Percentiles rank a stretch among this genome's conserved stretches.
Conservation (phyloP, 2,329 filamentous ascomycete genomes). For the Pestalotiopsis sp. region DNA sequence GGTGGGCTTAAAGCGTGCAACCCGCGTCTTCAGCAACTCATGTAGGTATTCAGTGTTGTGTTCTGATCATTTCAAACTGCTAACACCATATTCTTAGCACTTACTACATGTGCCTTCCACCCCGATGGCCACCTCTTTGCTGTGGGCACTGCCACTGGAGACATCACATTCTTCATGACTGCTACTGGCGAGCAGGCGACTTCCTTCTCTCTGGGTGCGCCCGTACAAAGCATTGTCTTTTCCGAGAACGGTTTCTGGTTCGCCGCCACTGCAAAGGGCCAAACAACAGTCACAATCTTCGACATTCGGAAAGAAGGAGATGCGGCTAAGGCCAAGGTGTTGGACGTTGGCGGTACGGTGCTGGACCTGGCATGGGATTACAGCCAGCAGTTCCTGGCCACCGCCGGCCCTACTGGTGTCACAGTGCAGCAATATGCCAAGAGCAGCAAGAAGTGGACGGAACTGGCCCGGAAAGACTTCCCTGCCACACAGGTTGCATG, state of each 20-base stretch:
- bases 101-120: constrained; percentile 84
- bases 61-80: neutral
- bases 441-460: constrained; percentile 83
- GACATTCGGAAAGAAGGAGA: constrained; percentile 91
- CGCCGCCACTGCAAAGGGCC: constrained; percentile 77
- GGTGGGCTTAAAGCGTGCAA: constrained; percentile 65
- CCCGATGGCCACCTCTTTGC: constrained; percentile 95
- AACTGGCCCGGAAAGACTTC: constrained; percentile 77
- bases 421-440: constrained; percentile 91
- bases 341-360: constrained; percentile 82
- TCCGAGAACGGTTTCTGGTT: constrained; percentile 98
- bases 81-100: constrained; percentile 31
- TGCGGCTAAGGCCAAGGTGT: constrained; percentile 76
- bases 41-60: constrained; percentile 58
- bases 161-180: constrained; percentile 88
- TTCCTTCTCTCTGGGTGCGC: constrained; percentile 68
- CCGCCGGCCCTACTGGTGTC: constrained; percentile 76
- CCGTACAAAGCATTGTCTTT: constrained; percentile 78
- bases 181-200: constrained; percentile 78
- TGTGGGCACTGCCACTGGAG: constrained; percentile 75
- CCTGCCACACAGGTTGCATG: constrained; percentile 75
- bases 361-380: constrained; percentile 87
- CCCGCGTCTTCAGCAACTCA: constrained; percentile 78
- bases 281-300: constrained; percentile 82
- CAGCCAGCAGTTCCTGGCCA: constrained; percentile 88